Evolutionary conservation across 1,284 basidiomycete genomes (phyloP).

Genomic region (Leccinum fallax): DNA sequence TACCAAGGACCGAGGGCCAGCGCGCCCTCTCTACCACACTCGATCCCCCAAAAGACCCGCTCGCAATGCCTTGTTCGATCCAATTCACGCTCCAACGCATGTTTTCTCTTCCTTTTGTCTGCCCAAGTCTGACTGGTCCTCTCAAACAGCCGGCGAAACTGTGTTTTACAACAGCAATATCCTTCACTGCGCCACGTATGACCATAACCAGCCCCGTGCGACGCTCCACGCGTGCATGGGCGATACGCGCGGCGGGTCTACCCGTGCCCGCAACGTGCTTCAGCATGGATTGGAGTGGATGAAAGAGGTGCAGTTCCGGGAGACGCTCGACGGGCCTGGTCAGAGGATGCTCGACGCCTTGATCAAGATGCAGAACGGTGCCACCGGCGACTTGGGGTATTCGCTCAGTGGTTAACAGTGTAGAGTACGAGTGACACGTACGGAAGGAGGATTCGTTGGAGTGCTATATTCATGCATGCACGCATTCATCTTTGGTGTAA

Average conservation of each 20-base stretch:
- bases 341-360: conserved; percentile 65
- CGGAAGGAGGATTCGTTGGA: neutral
- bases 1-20: conserved; percentile 63
- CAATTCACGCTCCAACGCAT: conserved; percentile 61
- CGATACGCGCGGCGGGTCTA: conserved; percentile 59
- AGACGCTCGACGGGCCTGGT: conserved; percentile 48
- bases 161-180: conserved; percentile 87
- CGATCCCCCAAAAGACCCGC: conserved; percentile 57
- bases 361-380: conserved; percentile 54
- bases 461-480: neutral
- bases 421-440: neutral
- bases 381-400: conserved; percentile 49
- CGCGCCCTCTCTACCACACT: conserved; percentile 56
- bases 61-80: conserved; percentile 71
- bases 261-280: conserved; percentile 75
- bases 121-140: neutral
- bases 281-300: conserved; percentile 82
- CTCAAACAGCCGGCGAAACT: conserved; percentile 62
- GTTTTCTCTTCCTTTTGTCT: conserved; percentile 20
- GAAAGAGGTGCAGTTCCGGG: conserved; percentile 57
- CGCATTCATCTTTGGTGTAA: neutral
- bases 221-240: conserved; percentile 81
- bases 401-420: conserved; percentile 40
- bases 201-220: conserved; percentile 53
- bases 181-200: conserved; percentile 74